phyloP scores from a whole-genome alignment of 352 stramenopile species.

The Globisporangium viniferum region DNA sequence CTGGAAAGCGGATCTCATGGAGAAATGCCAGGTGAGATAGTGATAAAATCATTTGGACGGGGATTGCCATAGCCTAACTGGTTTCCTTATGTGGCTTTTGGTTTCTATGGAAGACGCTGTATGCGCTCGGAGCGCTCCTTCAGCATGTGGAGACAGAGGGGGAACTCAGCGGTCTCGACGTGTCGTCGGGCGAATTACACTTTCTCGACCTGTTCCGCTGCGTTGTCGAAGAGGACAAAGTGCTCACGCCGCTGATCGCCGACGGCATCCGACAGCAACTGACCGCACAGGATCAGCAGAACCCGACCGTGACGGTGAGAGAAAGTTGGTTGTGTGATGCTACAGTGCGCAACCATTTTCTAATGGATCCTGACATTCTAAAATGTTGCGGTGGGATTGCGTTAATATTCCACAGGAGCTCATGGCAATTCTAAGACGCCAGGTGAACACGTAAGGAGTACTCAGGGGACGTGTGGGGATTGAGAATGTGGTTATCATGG shows the following conservation, averaged over 20 bases:
- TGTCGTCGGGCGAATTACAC: slow-evolving; percentile 51
- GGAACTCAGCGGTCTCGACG: slow-evolving; percentile 38
- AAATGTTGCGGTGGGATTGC: not conserved
- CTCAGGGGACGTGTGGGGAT: no score
- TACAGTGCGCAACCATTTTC: not conserved
- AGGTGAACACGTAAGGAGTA: not conserved
- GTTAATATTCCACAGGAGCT: slow-evolving; percentile 21
- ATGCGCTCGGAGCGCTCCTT: slow-evolving; percentile 44
- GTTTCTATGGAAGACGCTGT: slow-evolving; percentile 32
- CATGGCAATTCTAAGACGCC: slow-evolving; percentile 26
- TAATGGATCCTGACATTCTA: not conserved
- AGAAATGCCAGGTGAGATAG: slow-evolving; percentile 44
- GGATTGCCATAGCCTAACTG: not conserved
- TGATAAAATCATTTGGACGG: not conserved
- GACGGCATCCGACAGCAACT: slow-evolving; percentile 50
- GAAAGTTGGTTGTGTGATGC: no score
- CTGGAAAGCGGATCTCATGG: slow-evolving; percentile 53
- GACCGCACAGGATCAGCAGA: slow-evolving; percentile 34
- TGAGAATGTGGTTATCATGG: not conserved
- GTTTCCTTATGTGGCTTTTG: not conserved
- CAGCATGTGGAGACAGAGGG: slow-evolving; percentile 42
- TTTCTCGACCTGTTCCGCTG: slow-evolving; percentile 70
- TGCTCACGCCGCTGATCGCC: slow-evolving; percentile 58
- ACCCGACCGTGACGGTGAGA: slow-evolving; percentile 30
- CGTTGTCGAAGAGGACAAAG: slow-evolving; percentile 61